Base-by-base conservation (phyloP, 2,329 filamentous ascomycete genomes). In the Colletotrichum cordylinicola region DNA sequence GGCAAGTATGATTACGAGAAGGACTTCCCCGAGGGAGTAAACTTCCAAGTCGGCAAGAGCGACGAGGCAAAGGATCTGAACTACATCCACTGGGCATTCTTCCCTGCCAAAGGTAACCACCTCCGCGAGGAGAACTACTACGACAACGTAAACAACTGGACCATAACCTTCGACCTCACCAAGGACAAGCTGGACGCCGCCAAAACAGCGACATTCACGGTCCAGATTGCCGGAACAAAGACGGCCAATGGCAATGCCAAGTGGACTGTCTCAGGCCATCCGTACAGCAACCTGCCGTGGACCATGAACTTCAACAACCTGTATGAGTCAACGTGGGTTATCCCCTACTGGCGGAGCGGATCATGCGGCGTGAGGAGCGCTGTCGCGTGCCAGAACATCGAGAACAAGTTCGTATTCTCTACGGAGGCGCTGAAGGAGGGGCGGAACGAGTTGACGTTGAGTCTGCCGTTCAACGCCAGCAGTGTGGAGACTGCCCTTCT, bases 31-130 rank as follows among this genome's bases (percentile, higher is more conserved):
- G 78, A 88, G 0, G 91, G 92, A 6, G 87, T 93, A 1, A 86
- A 84, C 27, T 94, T 90, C 83, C 87, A 87, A 16, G 87, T 93
- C 2, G 91, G 91, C 12, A 82, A 88, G 79, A 88, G 87, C 75
- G 82, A 90, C 31, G 85, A 84, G 21, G 83, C 82, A 0, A 81
- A 83, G 13, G 90, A 92, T 78, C 85, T 92, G 75, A 93, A 93
- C 82, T 93, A 93, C 71, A 89, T 93, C 6, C 92, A 93, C 80
- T 93, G 91, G 92, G 90, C 88, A 72, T 90, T 91, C 10, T 93
- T 92, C 78, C 91, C 91, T 2, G 89, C 90, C 8, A 84, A 89
- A 33, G 89, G 85, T 2, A 89, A 91, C 81, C 87, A 82, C 16
- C 69, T 85, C 5, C 85, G 89, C 1, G 82, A 85, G 2, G 82